Evolutionary conservation across 768 basidiomycete genomes (phyloP), one percentile per base, ranked within the genome.

Genomic region (Mycena vitilis): DNA sequence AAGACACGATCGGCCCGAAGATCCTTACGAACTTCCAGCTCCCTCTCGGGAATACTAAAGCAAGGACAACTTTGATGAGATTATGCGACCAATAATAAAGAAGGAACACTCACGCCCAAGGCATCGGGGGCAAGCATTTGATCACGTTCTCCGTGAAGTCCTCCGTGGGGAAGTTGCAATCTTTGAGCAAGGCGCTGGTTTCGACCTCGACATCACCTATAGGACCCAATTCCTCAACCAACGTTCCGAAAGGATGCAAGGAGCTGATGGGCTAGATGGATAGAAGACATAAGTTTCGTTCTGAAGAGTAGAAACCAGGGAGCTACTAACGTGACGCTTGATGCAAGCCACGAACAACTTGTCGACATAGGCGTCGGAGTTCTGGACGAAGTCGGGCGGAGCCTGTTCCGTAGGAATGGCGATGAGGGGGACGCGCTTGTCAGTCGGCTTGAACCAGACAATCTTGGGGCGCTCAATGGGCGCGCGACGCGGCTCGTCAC

Each of bases 391-490:
- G 79, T 99, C 96, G 20, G 86, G 87, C 8, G 98, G 98, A 0
- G 98, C 97, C 80, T 99, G 98, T 75, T 99, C 98, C 9, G 98
- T 99, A 10, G 96, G 97, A 70, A 99, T 99, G 63, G 98, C 98
- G 75, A 99, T 98, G 48, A 99, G 86, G 51, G 98, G 98, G 1
- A 99, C 98, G 65, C 98, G 94, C 80, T 99, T 99, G 84, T 98
- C 96, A 34, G 97, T 98, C 5, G 98, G 98, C 82, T 98, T 97
- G 87, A 99, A 99, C 98, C 98, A 99, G 53, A 99, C 96, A 71
- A 99, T 99, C 86, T 98, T 99, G 70, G 97, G 97, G 47, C 96
- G 91, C 78, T 96, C 95, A 51, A 92, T 89, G 1, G 90, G 89
- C 36, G 84, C 85, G 52, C 92, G 91, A 73, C 91, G 87, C 36